Evolutionary conservation across 176 grass and related monocot genomes (phyloP).

Genomic region (Aegilops speltoides): DNA sequence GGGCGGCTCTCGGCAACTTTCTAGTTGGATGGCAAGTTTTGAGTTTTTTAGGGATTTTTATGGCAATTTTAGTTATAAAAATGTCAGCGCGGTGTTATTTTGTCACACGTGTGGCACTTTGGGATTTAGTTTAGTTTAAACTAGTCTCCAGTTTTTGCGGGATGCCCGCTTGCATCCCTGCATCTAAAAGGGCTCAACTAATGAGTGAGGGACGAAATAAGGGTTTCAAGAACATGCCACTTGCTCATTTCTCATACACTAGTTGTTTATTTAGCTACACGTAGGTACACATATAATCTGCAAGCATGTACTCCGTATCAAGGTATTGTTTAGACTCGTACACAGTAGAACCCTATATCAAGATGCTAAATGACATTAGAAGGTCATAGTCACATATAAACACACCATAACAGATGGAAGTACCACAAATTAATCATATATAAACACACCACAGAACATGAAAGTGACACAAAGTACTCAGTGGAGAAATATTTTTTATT

Average conservation of each 20-base stretch:
- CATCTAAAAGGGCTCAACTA: too few relatives aligned
- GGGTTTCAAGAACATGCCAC: not conserved
- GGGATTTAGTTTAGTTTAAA: too few relatives aligned
- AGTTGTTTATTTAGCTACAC: not conserved
- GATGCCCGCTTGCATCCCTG: too few relatives aligned
- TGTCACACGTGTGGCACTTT: too few relatives aligned
- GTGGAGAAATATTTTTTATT: not conserved
- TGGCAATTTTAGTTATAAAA: too few relatives aligned
- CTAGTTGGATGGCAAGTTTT: too few relatives aligned
- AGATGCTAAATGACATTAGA: not conserved
- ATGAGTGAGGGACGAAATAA: not conserved
- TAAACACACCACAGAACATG: not conserved
- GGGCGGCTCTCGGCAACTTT: conserved; percentile 2
- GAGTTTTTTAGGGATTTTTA: too few relatives aligned
- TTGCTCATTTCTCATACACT: not conserved
- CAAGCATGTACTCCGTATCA: not conserved
- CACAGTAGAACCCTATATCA: not conserved
- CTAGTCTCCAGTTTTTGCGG: too few relatives aligned
- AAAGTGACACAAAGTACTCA: not conserved
- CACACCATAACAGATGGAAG: not conserved
- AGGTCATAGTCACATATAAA: not conserved
- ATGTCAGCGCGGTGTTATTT: too few relatives aligned
- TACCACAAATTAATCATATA: not conserved
- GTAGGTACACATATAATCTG: not conserved
- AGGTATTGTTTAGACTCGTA: not conserved